Percentiles rank a stretch among this genome's conserved stretches.
phyloP scores from a whole-genome alignment of 257 asterid species.

The Gentiana straminea region DNA sequence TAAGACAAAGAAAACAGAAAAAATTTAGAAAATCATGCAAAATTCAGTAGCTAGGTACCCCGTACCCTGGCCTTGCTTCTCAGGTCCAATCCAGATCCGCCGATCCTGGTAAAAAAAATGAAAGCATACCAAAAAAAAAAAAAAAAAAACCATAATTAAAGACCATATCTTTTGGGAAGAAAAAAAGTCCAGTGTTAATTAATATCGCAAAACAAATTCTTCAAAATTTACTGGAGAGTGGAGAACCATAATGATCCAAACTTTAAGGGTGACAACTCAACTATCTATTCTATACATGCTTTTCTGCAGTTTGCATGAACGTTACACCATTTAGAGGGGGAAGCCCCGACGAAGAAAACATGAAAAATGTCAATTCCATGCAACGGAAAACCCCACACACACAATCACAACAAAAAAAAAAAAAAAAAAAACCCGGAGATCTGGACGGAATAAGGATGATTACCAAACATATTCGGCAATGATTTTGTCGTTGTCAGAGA shows the following conservation, averaged over 20 bases:
- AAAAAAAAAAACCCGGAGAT: neutral
- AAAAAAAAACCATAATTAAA: neutral
- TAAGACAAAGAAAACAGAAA: too few relatives aligned
- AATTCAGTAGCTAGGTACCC: too few relatives aligned
- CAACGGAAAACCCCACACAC: neutral
- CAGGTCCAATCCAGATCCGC: slow-evolving; percentile 94
- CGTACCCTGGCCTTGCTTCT: slow-evolving; percentile 91
- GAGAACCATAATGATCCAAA: slow-evolving; percentile 1
- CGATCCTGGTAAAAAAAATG: slow-evolving; percentile 49
- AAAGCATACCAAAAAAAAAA: slow-evolving; percentile 1
- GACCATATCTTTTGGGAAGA: neutral
- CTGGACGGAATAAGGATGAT: slow-evolving; percentile 8
- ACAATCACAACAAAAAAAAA: too few relatives aligned
- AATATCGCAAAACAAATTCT: neutral
- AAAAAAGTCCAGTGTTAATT: too few relatives aligned
- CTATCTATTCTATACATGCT: neutral
- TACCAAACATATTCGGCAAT: slow-evolving; percentile 78
- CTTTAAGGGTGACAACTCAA: neutral
- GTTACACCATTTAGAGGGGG: neutral
- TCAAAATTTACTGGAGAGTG: neutral
- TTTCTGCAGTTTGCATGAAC: slow-evolving; percentile 3
- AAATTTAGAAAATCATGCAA: neutral
- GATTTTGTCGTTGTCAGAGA: slow-evolving; percentile 46
- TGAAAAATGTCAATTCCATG: neutral
- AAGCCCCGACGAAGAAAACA: neutral